These are phyloP conservation scores for Nelumbo lutea DNA, from an alignment of 164 flowering plant genomes.

Conservation along the genomic window DNA sequence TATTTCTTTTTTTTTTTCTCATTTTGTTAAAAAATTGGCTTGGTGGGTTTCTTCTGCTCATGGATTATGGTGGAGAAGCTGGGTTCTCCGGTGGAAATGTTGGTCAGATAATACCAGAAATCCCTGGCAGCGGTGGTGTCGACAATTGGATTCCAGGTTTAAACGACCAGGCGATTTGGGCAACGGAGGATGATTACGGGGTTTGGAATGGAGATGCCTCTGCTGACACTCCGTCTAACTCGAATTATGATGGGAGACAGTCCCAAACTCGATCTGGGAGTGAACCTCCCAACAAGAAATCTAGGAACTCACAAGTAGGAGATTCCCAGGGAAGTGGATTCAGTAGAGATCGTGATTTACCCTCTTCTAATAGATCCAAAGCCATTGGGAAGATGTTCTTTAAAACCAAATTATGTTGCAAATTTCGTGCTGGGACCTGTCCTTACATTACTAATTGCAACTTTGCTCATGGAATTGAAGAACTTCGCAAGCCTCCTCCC, in stretches of 20 bases:
- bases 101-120: slow-evolving; percentile 40
- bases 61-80: slow-evolving; percentile 49
- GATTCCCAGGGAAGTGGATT: slow-evolving; percentile 32
- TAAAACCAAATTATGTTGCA: slow-evolving; percentile 94
- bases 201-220: slow-evolving; percentile 52
- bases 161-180: slow-evolving; percentile 70
- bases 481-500: slow-evolving; percentile 88
- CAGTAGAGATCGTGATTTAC: slow-evolving; percentile 16
- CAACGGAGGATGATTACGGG: slow-evolving; percentile 91
- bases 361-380: slow-evolving; percentile 44
- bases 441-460: slow-evolving; percentile 94
- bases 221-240: slow-evolving; percentile 33
- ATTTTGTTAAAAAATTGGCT: no score
- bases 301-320: slow-evolving; percentile 42
- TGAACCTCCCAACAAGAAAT: slow-evolving; percentile 67
- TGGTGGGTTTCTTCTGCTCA: slow-evolving; percentile 1
- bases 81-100: slow-evolving; percentile 44
- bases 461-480: slow-evolving; percentile 92
- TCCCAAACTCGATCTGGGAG: slow-evolving; percentile 44
- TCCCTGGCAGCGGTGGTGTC: slow-evolving; percentile 16
- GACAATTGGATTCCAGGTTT: slow-evolving; percentile 46
- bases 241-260: slow-evolving; percentile 42
- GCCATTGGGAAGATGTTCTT: slow-evolving; percentile 94
- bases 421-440: slow-evolving; percentile 86
- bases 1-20: neutral